phyloP scores from a whole-genome alignment of 140 eudicot genomes.

The Cichorium intybus region DNA sequence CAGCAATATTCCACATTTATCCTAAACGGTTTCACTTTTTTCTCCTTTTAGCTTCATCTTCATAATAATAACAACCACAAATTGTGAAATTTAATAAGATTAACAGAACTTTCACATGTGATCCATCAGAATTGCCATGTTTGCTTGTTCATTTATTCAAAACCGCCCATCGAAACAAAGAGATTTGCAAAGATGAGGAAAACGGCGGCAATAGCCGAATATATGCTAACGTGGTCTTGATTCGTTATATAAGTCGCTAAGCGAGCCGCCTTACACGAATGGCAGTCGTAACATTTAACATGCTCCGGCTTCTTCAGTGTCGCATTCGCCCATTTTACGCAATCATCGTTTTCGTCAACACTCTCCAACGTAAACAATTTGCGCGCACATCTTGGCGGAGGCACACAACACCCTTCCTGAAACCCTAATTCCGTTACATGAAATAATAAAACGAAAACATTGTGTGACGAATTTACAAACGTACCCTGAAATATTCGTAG shows the following conservation, averaged over 20 bases:
- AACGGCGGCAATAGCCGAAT: constrained; percentile 22
- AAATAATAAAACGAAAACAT: neutral
- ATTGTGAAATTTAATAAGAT: neutral
- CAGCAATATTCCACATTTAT: constrained; percentile 52
- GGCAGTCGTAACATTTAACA: constrained; percentile 31
- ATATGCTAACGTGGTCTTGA: constrained; percentile 31
- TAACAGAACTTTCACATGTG: neutral
- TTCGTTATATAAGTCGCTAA: constrained; percentile 32
- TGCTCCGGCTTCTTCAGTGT: constrained; percentile 10
- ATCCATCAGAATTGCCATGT: too few relatives aligned
- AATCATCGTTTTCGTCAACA: constrained; percentile 23
- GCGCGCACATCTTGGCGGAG: constrained; percentile 32
- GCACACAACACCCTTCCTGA: constrained; percentile 40
- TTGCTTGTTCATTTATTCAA: constrained; percentile 18
- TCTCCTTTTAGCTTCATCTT: constrained; percentile 5
- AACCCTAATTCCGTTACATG: constrained; percentile 3
- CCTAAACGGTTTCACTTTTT: constrained; percentile 14
- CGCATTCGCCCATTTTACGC: constrained; percentile 35
- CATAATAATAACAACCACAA: neutral
- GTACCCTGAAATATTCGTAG: constrained; percentile 31
- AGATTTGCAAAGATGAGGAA: constrained; percentile 33
- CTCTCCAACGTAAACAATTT: constrained; percentile 9
- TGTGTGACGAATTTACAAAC: neutral
- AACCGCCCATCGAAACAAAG: constrained; percentile 32
- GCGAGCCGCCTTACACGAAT: constrained; percentile 41